Evolutionary conservation across 257 asterid genomes (phyloP).

Genomic region (Datura wrightii): DNA sequence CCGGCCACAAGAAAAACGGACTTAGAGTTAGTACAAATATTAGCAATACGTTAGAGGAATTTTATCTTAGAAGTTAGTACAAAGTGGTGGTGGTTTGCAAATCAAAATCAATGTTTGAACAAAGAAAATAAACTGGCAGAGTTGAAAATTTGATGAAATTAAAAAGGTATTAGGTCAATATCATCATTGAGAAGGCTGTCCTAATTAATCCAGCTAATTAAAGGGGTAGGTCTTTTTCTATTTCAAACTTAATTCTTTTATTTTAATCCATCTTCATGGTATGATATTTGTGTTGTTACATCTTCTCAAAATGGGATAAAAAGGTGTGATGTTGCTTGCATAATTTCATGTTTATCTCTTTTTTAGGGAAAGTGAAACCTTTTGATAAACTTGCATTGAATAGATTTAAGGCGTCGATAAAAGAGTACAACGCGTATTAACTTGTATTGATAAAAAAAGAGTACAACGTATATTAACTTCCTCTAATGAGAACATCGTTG

Average conservation of each 20-base stretch:
- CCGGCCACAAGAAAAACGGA: no score
- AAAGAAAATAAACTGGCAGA: not conserved
- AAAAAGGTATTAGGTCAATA: slow-evolving; percentile 25
- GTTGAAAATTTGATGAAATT: not conserved
- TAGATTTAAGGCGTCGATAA: no score
- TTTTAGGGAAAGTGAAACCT: not conserved
- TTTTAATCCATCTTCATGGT: not conserved
- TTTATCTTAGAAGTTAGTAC: not conserved
- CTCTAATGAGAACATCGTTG: no score
- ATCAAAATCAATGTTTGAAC: slow-evolving; percentile 5
- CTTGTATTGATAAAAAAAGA: no score
- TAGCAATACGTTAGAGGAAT: no score
- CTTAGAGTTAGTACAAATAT: no score
- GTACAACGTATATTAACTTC: no score
- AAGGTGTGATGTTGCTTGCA: slow-evolving; percentile 21
- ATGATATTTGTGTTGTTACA: not conserved
- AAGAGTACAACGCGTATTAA: no score
- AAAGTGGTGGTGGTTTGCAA: slow-evolving; percentile 16
- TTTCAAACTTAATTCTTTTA: not conserved
- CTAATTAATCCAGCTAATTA: slow-evolving; percentile 10
- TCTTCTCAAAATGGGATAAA: not conserved
- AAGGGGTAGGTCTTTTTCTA: not conserved
- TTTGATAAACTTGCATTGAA: no score
- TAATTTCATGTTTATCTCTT: not conserved
- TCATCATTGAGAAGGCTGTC: slow-evolving; percentile 12